Evolutionary conservation across 306 rosid genomes (phyloP).

Genomic region (Leucaena leucocephala): DNA sequence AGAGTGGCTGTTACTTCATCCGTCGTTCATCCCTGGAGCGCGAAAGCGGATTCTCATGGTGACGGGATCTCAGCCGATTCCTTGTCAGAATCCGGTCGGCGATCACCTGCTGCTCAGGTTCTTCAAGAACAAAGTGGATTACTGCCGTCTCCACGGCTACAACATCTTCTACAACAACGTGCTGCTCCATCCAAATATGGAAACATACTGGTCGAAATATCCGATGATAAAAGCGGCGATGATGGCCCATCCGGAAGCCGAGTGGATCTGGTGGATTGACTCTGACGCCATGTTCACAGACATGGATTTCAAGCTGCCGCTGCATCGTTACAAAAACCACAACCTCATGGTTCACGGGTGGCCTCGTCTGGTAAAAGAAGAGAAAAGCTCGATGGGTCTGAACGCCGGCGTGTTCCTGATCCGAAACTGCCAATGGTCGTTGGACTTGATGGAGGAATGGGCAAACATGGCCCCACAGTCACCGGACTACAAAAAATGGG

Average conservation of each 20-base stretch:
- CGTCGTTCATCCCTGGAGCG: conserved; percentile 49
- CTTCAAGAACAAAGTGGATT: conserved; percentile 88
- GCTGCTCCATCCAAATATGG: conserved; percentile 67
- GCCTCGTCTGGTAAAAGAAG: conserved; percentile 57
- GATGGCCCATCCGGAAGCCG: conserved; percentile 92
- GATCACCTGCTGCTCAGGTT: conserved; percentile 66
- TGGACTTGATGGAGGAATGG: conserved; percentile 78
- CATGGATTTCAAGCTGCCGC: conserved; percentile 78
- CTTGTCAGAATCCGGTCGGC: conserved; percentile 76
- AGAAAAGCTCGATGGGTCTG: conserved; percentile 86
- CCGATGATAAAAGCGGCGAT: conserved; percentile 77
- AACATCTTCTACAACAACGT: conserved; percentile 77
- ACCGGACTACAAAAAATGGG: conserved; percentile 71
- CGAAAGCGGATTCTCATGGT: conserved; percentile 45
- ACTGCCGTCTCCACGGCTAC: conserved; percentile 72
- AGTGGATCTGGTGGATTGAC: conserved; percentile 99
- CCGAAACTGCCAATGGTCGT: conserved; percentile 86
- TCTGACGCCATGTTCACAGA: conserved; percentile 89
- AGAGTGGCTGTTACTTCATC: conserved; percentile 66
- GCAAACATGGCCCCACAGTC: conserved; percentile 91
- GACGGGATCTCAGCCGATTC: conserved; percentile 78
- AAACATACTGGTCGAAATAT: conserved; percentile 76
- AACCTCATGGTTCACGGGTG: conserved; percentile 82
- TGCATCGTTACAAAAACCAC: conserved; percentile 61
- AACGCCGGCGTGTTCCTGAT: conserved; percentile 89